Percentiles rank a stretch among this genome's conserved stretches.
These are phyloP conservation scores for Vaucheria bursata DNA, from an alignment of 352 stramenopile genomes.

Conservation along the genomic window DNA sequence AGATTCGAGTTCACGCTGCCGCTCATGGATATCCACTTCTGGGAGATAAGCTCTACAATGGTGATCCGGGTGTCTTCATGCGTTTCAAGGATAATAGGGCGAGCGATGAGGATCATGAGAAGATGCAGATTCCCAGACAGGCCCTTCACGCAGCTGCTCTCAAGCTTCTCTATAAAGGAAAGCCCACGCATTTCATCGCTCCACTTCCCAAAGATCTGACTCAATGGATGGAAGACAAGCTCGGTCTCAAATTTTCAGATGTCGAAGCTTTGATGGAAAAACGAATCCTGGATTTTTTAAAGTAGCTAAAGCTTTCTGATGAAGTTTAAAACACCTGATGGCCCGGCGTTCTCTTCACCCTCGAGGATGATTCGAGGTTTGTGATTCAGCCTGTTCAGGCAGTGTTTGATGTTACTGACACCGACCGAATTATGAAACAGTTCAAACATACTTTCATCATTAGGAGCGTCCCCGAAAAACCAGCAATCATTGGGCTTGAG, in stretches of 20 bases:
- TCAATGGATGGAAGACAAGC: background rate
- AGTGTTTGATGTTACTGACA: background rate
- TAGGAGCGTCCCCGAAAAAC: background rate
- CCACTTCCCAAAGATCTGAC: background rate
- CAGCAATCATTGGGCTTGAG: background rate
- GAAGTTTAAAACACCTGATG: background rate
- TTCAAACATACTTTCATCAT: conserved; percentile 1
- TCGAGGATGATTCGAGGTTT: background rate
- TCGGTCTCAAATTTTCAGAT: background rate
- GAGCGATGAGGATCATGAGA: background rate
- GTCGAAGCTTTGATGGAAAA: background rate
- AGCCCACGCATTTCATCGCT: background rate
- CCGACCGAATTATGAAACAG: background rate
- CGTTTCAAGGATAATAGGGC: background rate
- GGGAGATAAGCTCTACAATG: background rate
- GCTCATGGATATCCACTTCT: background rate
- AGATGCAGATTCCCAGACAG: background rate
- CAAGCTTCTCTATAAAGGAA: background rate
- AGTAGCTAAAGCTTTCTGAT: background rate
- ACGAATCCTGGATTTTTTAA: background rate
- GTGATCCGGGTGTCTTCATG: background rate
- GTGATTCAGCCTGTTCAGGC: background rate
- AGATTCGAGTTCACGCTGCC: background rate
- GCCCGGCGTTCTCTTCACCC: background rate
- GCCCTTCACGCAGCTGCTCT: background rate